Percentiles rank a stretch among this genome's conserved stretches.
Evolutionary conservation across 768 basidiomycete genomes (phyloP).

Genomic region (Hericium coralloides): DNA sequence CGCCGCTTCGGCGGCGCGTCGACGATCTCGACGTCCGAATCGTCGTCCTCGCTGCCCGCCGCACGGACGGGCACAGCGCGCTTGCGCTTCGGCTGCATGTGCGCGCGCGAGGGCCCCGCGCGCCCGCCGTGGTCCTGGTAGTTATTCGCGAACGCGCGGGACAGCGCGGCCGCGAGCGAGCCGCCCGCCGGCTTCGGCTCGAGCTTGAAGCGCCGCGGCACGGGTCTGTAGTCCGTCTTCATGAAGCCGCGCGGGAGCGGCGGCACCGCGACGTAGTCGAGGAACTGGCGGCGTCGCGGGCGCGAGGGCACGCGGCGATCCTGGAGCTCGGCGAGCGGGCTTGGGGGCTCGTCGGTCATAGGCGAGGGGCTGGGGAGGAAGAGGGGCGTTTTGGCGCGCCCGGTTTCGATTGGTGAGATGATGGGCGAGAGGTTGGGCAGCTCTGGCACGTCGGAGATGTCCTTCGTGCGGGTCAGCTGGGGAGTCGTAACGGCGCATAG

Average conservation of each 20-base stretch:
- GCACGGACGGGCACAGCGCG: too few relatives aligned
- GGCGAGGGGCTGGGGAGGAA: neutral
- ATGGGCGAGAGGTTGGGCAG: neutral
- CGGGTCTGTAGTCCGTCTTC: neutral
- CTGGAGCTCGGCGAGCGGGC: neutral
- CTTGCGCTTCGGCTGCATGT: too few relatives aligned
- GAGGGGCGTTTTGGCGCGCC: neutral
- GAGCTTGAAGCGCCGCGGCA: neutral
- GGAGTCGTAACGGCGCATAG: neutral
- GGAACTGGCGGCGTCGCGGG: neutral
- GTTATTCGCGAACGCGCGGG: constrained; percentile 4
- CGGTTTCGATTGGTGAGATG: neutral
- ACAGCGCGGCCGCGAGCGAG: neutral
- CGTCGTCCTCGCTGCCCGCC: too few relatives aligned
- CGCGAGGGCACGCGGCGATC: neutral
- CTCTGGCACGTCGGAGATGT: neutral
- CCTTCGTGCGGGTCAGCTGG: neutral
- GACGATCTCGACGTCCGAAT: too few relatives aligned
- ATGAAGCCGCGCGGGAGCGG: neutral
- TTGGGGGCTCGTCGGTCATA: neutral
- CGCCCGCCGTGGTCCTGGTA: neutral
- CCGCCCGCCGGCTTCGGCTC: neutral
- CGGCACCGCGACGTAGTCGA: neutral
- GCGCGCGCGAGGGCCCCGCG: neutral
- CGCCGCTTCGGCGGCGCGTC: neutral